Conservation (phyloP, 306 rosid species). For the Arachis hypogaea region DNA sequence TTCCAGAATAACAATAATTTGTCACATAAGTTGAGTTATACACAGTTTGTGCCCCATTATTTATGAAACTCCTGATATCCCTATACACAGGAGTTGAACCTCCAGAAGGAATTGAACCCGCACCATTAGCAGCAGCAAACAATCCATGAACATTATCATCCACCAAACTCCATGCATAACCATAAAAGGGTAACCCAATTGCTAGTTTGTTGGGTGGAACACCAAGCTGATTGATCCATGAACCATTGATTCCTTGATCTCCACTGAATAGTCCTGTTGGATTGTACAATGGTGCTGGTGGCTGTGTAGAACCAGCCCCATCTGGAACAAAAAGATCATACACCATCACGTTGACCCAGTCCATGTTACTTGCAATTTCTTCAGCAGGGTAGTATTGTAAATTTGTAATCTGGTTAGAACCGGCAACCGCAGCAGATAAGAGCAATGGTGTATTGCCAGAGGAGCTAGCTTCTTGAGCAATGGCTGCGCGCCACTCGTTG, state of each 20-base stretch:
- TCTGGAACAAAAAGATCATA: conserved; percentile 42
- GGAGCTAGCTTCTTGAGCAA: conserved; percentile 29
- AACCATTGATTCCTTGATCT: not conserved
- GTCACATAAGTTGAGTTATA: conserved; percentile 45
- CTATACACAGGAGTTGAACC: conserved; percentile 35
- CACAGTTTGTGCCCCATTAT: not conserved
- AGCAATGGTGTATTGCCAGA: conserved; percentile 27
- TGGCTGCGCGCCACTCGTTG: conserved; percentile 38
- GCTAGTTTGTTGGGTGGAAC: conserved; percentile 37
- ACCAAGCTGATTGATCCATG: conserved; percentile 40
- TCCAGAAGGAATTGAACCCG: not conserved
- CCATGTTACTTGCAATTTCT: conserved; percentile 20
- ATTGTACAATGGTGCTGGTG: conserved; percentile 35
- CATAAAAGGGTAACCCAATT: conserved; percentile 45
- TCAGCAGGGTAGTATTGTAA: conserved; percentile 20
- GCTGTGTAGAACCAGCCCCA: conserved; percentile 18
- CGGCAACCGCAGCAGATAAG: conserved; percentile 39
- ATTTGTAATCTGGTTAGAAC: conserved; percentile 24
- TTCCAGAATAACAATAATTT: conserved; percentile 45
- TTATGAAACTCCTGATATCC: conserved; percentile 22
- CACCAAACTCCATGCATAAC: conserved; percentile 46
- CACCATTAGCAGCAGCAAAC: conserved; percentile 37
- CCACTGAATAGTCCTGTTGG: conserved; percentile 20
- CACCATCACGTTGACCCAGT: conserved; percentile 41
- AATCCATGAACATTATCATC: conserved; percentile 38